Conservation (phyloP, 495 filamentous ascomycete species). For the Podospora didyma region DNA sequence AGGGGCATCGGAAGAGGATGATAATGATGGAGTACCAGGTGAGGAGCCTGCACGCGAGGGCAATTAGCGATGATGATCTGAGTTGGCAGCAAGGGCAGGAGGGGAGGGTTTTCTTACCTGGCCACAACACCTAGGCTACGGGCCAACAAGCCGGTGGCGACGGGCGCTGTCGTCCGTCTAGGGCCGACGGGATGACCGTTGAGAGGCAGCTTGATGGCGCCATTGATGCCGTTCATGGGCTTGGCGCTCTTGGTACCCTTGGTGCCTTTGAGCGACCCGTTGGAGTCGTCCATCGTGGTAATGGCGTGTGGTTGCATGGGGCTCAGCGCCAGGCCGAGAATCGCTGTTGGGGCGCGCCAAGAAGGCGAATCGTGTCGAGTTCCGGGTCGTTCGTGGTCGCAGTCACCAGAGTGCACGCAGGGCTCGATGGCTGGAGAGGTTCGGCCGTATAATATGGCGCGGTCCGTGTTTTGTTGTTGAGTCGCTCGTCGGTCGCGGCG, state of each 20-base stretch:
- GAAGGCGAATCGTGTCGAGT: background rate
- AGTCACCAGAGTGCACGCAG: background rate
- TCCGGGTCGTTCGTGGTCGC: background rate
- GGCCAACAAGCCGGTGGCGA: slow-evolving; percentile 39
- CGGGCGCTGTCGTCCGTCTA: slow-evolving; percentile 15
- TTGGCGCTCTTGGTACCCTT: too few species aligned
- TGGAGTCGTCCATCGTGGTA: slow-evolving; percentile 28
- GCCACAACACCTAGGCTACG: slow-evolving; percentile 54
- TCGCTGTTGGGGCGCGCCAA: background rate
- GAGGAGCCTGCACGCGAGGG: slow-evolving; percentile 51
- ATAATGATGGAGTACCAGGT: slow-evolving; percentile 85
- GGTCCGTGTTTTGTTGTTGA: background rate
- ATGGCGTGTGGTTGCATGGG: too few species aligned
- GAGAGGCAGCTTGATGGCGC: slow-evolving; percentile 20
- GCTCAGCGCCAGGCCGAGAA: slow-evolving; percentile 25
- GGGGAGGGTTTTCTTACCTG: slow-evolving; percentile 48
- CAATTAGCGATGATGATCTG: too few species aligned
- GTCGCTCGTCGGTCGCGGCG: background rate
- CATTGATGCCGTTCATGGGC: slow-evolving; percentile 21
- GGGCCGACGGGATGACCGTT: slow-evolving; percentile 28
- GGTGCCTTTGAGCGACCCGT: slow-evolving; percentile 31
- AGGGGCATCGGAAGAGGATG: slow-evolving; percentile 77
- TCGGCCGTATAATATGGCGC: background rate
- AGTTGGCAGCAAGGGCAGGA: background rate
- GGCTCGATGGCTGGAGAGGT: background rate